Base-by-base conservation (phyloP, 1,284 basidiomycete genomes). In the Cryptococcus neoformans region DNA sequence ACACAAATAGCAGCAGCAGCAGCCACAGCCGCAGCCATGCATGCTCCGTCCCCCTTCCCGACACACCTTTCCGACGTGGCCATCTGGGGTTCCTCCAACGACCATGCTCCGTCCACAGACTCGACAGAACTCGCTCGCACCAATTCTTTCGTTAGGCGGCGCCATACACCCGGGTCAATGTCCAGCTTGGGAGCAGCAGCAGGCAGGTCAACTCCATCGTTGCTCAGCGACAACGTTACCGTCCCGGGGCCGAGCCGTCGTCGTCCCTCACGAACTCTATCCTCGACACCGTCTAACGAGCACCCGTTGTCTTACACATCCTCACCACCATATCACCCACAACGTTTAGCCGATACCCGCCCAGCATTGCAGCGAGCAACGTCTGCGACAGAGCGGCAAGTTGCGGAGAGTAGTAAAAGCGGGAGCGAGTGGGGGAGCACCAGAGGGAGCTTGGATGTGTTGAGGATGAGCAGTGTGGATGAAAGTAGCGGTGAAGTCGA, bases 321-420 rank as follows among this genome's bases (percentile, higher is more conserved):
- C 5, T 47, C 54, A 3, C 54, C 57, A 51, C 49, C 60, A 3
- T 45, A 41, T 34, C 49, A 51, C 41, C 54, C 11, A 56, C 52
- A 35, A 51, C 55, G 4, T 65, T 65, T 56, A 56, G 12, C 67
- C 7, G 62, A 65, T n/a, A 51, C 49, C 10, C 57, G 72, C 9
- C 75, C 75, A 2, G 66, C 62, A 11, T 56, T 77, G 12, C 58
- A 56, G 42, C 62, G 73, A 8, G 44, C 73, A 34, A 75, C 73
- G n/a, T 68, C 63, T 39, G 73, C 74, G 53, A 68, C 71, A 12
- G 74, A 76, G 53, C 59, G 69, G 21, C 66, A 72, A 51, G 67
- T 74, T 6, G 73, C 70, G 9, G 73, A 69, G 48, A 65, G 66
- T 44, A 67, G 64, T 38, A 57, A 62, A 37, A 65, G 69, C 40